These are phyloP conservation scores for Pulicaria dysenterica DNA, from an alignment of 129 eudicot genomes.

Conservation along the genomic window DNA sequence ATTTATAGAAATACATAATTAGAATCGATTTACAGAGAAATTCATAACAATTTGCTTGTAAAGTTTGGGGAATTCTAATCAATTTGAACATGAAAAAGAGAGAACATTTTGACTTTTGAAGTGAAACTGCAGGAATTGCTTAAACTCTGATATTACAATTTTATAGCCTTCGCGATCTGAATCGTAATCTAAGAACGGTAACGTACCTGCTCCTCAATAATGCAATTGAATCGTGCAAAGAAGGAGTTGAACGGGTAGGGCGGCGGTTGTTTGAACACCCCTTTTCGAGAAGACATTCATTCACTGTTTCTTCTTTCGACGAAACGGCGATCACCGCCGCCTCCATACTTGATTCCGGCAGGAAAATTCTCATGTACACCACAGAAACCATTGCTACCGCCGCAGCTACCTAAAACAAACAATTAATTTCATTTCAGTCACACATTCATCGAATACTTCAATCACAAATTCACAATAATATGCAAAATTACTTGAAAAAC, in stretches of 20 bases:
- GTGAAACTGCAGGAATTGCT: neutral
- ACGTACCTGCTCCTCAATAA: conserved; percentile 70
- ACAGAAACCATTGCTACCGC: conserved; percentile 59
- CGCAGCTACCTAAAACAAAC: conserved; percentile 61
- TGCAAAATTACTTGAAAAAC: conserved; percentile 55
- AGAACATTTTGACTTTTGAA: neutral
- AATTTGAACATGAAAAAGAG: too few species aligned
- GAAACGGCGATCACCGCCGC: conserved; percentile 30
- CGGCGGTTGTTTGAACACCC: conserved; percentile 38
- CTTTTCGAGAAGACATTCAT: conserved; percentile 55
- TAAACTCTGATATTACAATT: neutral
- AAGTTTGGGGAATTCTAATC: neutral
- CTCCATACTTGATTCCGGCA: conserved; percentile 55
- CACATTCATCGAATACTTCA: neutral
- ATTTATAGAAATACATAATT: neutral
- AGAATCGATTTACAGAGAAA: neutral
- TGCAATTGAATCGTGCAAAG: conserved; percentile 55
- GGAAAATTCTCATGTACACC: conserved; percentile 78
- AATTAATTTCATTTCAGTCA: neutral
- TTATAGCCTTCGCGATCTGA: neutral
- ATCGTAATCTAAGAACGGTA: neutral
- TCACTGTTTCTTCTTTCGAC: conserved; percentile 36
- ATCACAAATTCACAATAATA: neutral
- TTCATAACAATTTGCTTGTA: neutral
- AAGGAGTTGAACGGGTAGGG: conserved; percentile 51